These are phyloP conservation scores for Fusarium xylarioides DNA, from an alignment of 2,329 filamentous ascomycete genomes.

Conservation along the genomic window DNA sequence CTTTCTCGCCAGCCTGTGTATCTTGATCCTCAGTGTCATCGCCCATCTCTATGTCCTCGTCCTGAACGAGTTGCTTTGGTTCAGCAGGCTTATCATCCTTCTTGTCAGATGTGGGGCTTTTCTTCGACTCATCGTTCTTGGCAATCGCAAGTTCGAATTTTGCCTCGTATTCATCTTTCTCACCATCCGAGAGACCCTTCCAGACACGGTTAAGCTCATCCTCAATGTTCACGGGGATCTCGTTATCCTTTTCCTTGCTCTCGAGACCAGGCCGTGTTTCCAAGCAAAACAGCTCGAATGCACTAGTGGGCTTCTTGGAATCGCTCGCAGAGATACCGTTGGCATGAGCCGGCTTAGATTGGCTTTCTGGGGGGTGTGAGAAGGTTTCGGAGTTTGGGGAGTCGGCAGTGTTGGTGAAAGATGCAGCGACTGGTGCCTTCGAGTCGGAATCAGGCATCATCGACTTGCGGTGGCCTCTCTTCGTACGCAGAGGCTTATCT, in stretches of 20 bases:
- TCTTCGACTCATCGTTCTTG: constrained; percentile 41
- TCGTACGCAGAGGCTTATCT: constrained; percentile 79
- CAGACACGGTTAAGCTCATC: constrained; percentile 64
- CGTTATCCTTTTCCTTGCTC: constrained; percentile 52
- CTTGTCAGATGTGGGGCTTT: constrained; percentile 29
- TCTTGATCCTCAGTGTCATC: constrained; percentile 57
- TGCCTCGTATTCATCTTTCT: constrained; percentile 59
- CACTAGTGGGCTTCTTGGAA: constrained; percentile 56
- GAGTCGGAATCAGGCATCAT: constrained; percentile 56
- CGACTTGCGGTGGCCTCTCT: constrained; percentile 75
- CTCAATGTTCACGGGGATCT: constrained; percentile 54
- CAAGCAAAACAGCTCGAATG: constrained; percentile 65
- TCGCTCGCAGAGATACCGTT: constrained; percentile 55
- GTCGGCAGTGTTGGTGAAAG: constrained; percentile 58
- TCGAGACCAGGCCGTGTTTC: constrained; percentile 58
- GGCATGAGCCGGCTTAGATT: constrained; percentile 45
- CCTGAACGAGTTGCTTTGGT: constrained; percentile 49
- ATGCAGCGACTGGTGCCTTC: constrained; percentile 51
- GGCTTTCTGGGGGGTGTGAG: constrained; percentile 45
- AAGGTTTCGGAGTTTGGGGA: constrained; percentile 62
- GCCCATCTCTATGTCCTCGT: constrained; percentile 61
- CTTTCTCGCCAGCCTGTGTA: constrained; percentile 47
- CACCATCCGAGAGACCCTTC: constrained; percentile 60
- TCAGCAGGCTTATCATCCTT: constrained; percentile 43
- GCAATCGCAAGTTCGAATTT: constrained; percentile 43